Evolutionary conservation across 2,329 filamentous ascomycete species (phyloP), one percentile per base, ranked within the genome.

Genomic region (Pezicula neosporulosa): DNA sequence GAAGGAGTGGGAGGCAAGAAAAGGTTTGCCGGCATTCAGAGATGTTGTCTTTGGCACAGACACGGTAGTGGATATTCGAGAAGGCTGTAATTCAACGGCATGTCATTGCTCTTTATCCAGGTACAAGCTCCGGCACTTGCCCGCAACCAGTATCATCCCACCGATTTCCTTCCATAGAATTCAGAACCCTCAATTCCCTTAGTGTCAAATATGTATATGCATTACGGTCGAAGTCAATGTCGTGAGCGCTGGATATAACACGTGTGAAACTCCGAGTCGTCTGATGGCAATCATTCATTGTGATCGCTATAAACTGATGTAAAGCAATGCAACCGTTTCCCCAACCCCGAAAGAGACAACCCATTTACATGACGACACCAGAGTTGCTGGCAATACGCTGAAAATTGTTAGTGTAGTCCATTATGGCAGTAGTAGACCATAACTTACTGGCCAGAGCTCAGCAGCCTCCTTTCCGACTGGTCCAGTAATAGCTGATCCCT

Each of bases 341-440:
- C 49, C 38, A 63, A 65, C 60, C 62, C 62, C 61, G 49, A 64
- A 59, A 55, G 45, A 61, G 60, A 61, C 49, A 56, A 52, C 69
- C 66, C 66, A 33, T 82, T 96, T 90, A 99, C 94, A 99, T 99
- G 76, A 99, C 94, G 72, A 99, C 94, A 86, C 94, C 94, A 59
- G 93, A 96, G 89, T 99, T 99, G 85, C 86, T 91, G 77, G 94
- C 94, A 79, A 97, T 97, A 97, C 93, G 93, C 88, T 93, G 63
- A 27, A 41, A 19, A 16, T 46, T 19, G n/a, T 21, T 66, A 55
- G 63, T 61, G 21, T 18, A 21, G 13, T 66, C 77, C 64, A 77
- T 68, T 46, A 51, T 48, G 36, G 13, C 19, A 52, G 50, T 7
- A 41, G 10, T 24, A 19, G 24, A 33, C 3, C 16, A 19, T 3